Conservation (phyloP, 208 protist species). For the Leishmania martiniquensis region DNA sequence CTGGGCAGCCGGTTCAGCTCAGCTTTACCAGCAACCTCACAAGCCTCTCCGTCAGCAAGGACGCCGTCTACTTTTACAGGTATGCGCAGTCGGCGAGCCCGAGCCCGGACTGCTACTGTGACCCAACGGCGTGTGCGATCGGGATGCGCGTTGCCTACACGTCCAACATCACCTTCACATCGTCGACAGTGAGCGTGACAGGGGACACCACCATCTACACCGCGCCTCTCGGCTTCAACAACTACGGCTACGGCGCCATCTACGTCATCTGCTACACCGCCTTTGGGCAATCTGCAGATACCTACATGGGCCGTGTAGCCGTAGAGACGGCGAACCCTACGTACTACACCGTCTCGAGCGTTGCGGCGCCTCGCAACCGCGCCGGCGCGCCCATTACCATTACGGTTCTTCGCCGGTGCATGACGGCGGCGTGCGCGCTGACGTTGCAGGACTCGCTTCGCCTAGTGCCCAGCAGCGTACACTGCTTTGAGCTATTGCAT, state of each 20-base stretch:
- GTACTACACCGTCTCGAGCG: slow-evolving; percentile 79
- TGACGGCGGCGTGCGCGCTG: slow-evolving; percentile 44
- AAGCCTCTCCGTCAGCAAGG: slow-evolving; percentile 34
- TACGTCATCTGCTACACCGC: slow-evolving; percentile 85
- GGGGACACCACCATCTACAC: slow-evolving; percentile 41
- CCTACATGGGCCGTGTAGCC: slow-evolving; percentile 74
- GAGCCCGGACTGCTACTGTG: slow-evolving; percentile 80
- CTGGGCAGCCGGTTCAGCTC: slow-evolving; percentile 43
- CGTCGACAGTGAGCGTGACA: slow-evolving; percentile 22
- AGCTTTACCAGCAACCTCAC: slow-evolving; percentile 53
- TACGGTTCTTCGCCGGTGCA: slow-evolving; percentile 58
- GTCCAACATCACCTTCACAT: slow-evolving; percentile 20
- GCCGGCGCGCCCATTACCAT: slow-evolving; percentile 68
- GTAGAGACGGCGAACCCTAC: slow-evolving; percentile 79
- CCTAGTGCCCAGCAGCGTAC: slow-evolving; percentile 39
- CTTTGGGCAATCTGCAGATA: slow-evolving; percentile 34
- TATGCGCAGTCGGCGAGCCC: slow-evolving; percentile 43
- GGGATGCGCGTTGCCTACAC: slow-evolving; percentile 44
- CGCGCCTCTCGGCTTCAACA: slow-evolving; percentile 68
- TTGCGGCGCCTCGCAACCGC: slow-evolving; percentile 39
- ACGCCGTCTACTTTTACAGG: slow-evolving; percentile 83
- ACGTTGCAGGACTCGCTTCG: slow-evolving; percentile 49
- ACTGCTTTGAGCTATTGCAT: slow-evolving; percentile 47
- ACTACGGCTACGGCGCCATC: slow-evolving; percentile 68
- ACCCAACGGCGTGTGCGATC: slow-evolving; percentile 48